phyloP scores from a whole-genome alignment of 179 eudicot species.

The Beta corolliflora region DNA sequence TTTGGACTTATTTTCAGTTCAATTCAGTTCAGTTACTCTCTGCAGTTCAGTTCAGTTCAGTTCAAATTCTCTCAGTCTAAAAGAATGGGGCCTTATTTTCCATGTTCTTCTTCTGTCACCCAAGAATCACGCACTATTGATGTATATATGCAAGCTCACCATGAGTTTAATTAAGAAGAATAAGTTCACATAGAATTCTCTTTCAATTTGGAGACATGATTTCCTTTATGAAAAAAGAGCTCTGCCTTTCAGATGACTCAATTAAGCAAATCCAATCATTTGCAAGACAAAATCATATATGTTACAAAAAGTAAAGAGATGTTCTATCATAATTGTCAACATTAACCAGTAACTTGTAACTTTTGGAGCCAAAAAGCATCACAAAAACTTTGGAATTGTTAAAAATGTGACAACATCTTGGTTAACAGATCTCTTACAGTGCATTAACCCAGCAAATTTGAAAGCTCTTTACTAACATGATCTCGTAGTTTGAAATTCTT shows the following conservation, averaged over 20 bases:
- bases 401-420: neutral
- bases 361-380: conserved; percentile 9
- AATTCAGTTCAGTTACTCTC: too few relatives aligned
- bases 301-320: conserved; percentile 16
- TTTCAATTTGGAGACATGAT: neutral
- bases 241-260: neutral
- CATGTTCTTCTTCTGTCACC: too few relatives aligned
- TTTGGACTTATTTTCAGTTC: too few relatives aligned
- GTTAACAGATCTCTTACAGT: neutral
- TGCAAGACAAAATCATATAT: conserved; percentile 25
- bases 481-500: neutral
- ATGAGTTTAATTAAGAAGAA: neutral
- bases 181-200: neutral
- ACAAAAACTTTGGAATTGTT: conserved; percentile 19
- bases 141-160: too few relatives aligned
- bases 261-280: conserved; percentile 15
- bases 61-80: too few relatives aligned
- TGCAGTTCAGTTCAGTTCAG: too few relatives aligned
- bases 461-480: conserved; percentile 2
- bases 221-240: conserved; percentile 6
- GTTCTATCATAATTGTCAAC: conserved; percentile 23
- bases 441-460: neutral
- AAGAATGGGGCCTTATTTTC: too few relatives aligned
- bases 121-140: too few relatives aligned
- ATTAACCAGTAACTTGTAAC: conserved; percentile 8